Evolutionary conservation across 345 rosid genomes (phyloP), one percentile per base, ranked within the genome.

Genomic region (Murraya koenigii): DNA sequence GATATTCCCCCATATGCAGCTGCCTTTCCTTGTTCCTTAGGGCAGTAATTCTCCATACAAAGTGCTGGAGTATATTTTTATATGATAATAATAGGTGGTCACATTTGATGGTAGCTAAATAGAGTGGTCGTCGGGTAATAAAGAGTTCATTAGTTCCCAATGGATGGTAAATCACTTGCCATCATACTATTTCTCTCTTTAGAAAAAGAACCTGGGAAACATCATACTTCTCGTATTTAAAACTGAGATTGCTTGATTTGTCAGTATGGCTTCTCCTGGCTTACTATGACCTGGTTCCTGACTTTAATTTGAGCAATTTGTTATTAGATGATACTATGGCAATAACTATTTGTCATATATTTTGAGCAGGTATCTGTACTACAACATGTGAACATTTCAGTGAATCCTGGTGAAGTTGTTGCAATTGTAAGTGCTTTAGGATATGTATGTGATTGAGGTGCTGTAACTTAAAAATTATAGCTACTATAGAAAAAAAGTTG

Each of bases 401-500:
- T 93, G 77, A 80, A 77, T 69, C 95, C 97, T 8, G 89, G 97
- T 74, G 97, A 95, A 95, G 97, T 90, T 22, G 88, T 95, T 72
- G 99, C 98, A 72, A 75, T 93, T 23, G 99, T 95, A 87, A 85
- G 92, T 58, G 6, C 72, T 64, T 75, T n/a, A n/a, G n/a, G n/a
- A n/a, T n/a, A n/a, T n/a, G n/a, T n/a, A n/a, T n/a, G n/a, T n/a
- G n/a, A n/a, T n/a, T n/a, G n/a, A n/a, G n/a, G n/a, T n/a, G n/a
- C n/a, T n/a, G n/a, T n/a, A n/a, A n/a, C n/a, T n/a, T n/a, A n/a
- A n/a, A n/a, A n/a, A n/a, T n/a, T n/a, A n/a, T n/a, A n/a, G n/a
- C n/a, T n/a, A n/a, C n/a, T n/a, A n/a, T n/a, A n/a, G n/a, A n/a
- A n/a, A n/a, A n/a, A n/a, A n/a, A n/a, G n/a, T n/a, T n/a, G n/a